A percentile compares a stretch with the other conserved stretches of the same genome.
These are phyloP conservation scores for Penicillium cosmopolitanum DNA, from an alignment of 495 filamentous ascomycete genomes.

Conservation along the genomic window DNA sequence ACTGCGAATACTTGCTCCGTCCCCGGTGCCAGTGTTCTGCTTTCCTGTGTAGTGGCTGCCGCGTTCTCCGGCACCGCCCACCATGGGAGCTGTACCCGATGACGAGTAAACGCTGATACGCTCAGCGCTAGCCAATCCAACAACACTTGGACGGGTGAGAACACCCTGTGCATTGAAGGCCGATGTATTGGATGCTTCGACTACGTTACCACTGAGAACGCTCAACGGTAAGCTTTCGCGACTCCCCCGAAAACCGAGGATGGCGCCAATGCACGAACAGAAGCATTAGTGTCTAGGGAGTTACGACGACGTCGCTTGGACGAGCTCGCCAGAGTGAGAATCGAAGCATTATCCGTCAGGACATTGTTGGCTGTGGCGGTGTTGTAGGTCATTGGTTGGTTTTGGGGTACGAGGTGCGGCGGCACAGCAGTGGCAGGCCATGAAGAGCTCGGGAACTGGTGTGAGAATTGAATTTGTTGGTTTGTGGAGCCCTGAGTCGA, in stretches of 20 bases:
- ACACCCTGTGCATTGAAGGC: slow-evolving; percentile 55
- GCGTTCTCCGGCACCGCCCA: slow-evolving; percentile 64
- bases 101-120: slow-evolving; percentile 85
- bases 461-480: slow-evolving; percentile 72
- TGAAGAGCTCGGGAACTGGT: slow-evolving; percentile 75
- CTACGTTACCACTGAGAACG: slow-evolving; percentile 79
- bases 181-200: slow-evolving; percentile 53
- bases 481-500: slow-evolving; percentile 53
- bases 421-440: slow-evolving; percentile 79
- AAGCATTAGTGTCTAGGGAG: slow-evolving; percentile 94
- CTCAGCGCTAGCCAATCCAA: slow-evolving; percentile 70
- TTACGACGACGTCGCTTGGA: slow-evolving; percentile 87
- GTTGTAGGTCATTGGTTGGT: slow-evolving; percentile 80
- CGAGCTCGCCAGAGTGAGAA: slow-evolving; percentile 93
- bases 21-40: slow-evolving; percentile 59
- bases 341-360: slow-evolving; percentile 91
- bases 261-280: slow-evolving; percentile 87
- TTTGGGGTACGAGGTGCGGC: slow-evolving; percentile 68
- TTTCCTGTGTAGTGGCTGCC: slow-evolving; percentile 80
- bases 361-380: slow-evolving; percentile 90
- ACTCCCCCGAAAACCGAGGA: slow-evolving; percentile 89
- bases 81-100: slow-evolving; percentile 66
- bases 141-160: slow-evolving; percentile 55
- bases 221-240: slow-evolving; percentile 86
- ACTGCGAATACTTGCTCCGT: slow-evolving; percentile 79